Conservation (phyloP, 306 rosid genomes). For the Trifolium fragiferum region DNA sequence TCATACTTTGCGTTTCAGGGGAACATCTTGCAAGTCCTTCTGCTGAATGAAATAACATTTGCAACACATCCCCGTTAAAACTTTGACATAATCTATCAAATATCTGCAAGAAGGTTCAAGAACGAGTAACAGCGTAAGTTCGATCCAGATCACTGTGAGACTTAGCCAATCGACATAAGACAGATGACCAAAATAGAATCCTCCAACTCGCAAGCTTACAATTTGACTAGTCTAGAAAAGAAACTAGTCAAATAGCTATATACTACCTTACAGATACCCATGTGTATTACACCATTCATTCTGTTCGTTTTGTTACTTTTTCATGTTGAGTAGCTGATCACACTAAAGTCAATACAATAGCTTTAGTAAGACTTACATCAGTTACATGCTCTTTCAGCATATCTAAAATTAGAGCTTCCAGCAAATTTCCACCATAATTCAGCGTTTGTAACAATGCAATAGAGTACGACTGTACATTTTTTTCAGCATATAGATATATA, state of each 20-base stretch:
- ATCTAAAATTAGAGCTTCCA: conserved; percentile 19
- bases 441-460: not conserved
- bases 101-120: conserved; percentile 65
- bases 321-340: conserved; percentile 8
- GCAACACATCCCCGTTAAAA: conserved; percentile 89
- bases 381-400: not conserved
- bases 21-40: conserved; percentile 84
- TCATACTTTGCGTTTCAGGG: conserved; percentile 51
- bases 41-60: conserved; percentile 84
- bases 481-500: not conserved
- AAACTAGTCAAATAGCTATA: conserved; percentile 11
- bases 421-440: conserved; percentile 6
- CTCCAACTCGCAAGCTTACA: conserved; percentile 11
- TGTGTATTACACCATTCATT: not conserved
- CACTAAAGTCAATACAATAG: conserved; percentile 8
- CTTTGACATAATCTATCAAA: conserved; percentile 95
- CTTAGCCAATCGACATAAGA: conserved; percentile 24
- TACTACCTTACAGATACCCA: not conserved
- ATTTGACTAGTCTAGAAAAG: conserved; percentile 18
- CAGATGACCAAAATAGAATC: conserved; percentile 8
- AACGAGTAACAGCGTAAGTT: conserved; percentile 31
- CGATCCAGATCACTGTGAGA: conserved; percentile 7
- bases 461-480: not conserved
- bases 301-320: conserved; percentile 15
- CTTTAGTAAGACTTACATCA: not conserved